Percentiles rank a stretch among this genome's conserved stretches.
phyloP scores from a whole-genome alignment of 306 rosid genomes.

The Biancaea sappan region DNA sequence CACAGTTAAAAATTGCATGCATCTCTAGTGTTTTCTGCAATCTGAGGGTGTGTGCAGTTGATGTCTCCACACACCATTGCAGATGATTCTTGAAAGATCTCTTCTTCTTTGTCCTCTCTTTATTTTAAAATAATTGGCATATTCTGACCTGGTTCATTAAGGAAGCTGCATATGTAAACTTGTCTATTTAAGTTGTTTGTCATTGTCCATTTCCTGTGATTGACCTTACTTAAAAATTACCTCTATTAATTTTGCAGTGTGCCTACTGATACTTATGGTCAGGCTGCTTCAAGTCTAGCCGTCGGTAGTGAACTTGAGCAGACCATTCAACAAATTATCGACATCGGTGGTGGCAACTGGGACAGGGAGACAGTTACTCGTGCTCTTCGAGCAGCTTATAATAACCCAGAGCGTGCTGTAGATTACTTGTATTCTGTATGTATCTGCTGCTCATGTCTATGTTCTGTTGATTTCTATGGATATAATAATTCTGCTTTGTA shows the following conservation, averaged over 20 bases:
- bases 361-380: conserved; percentile 87
- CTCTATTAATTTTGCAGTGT: conserved; percentile 48
- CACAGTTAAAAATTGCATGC: not conserved
- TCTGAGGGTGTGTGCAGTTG: not conserved
- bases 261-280: conserved; percentile 65
- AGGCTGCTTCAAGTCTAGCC: conserved; percentile 92
- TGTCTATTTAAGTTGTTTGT: not conserved
- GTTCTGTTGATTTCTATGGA: conserved; percentile 20
- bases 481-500: conserved; percentile 31
- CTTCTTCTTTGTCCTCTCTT: not conserved
- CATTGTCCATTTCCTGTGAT: not conserved
- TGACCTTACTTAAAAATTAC: conserved; percentile 21
- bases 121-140: not conserved
- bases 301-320: conserved; percentile 80
- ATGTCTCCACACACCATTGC: not conserved
- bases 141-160: not conserved
- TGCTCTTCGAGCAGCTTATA: conserved; percentile 93
- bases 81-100: not conserved
- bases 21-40: not conserved
- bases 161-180: not conserved
- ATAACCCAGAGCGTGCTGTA: conserved; percentile 96
- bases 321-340: conserved; percentile 86
- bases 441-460: conserved; percentile 28
- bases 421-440: conserved; percentile 97
- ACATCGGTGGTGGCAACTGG: conserved; percentile 96